Evolutionary conservation across 176 grass and related monocot species (phyloP).

Genomic region (Aegilops bicornis): DNA sequence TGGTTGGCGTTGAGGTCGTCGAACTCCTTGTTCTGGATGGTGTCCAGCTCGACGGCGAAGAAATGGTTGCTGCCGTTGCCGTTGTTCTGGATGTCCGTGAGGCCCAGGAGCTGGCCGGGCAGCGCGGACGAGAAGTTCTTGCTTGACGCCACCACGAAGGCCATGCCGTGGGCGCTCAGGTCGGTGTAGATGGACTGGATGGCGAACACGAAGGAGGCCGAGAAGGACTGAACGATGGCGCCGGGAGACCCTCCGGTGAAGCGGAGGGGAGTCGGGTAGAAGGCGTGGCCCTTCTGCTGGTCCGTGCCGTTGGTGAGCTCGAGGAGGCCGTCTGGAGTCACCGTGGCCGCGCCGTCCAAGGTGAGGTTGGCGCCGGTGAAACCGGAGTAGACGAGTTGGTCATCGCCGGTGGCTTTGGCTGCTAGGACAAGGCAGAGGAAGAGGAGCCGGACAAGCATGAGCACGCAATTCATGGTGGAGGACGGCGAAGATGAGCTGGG

Average conservation of each 20-base stretch:
- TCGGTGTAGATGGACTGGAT: constrained; percentile 18
- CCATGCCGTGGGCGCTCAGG: constrained; percentile 39
- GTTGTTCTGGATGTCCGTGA: constrained; percentile 22
- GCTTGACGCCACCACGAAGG: constrained; percentile 33
- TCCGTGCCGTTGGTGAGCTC: constrained; percentile 44
- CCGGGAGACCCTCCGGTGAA: background rate
- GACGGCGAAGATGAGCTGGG: background rate
- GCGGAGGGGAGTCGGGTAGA: constrained; percentile 11
- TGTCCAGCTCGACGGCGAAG: constrained; percentile 46
- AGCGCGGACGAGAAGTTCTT: background rate
- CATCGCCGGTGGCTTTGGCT: background rate
- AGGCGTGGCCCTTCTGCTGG: constrained; percentile 27
- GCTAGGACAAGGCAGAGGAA: background rate
- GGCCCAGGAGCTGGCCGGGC: constrained; percentile 39
- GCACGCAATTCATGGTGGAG: background rate
- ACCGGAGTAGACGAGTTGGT: constrained; percentile 20
- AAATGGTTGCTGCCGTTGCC: constrained; percentile 43
- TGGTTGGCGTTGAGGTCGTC: constrained; percentile 48
- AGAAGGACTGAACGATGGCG: constrained; percentile 28
- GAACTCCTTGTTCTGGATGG: constrained; percentile 36
- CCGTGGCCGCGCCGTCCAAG: background rate
- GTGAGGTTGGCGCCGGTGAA: constrained; percentile 16
- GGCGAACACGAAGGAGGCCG: constrained; percentile 41
- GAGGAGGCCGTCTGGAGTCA: constrained; percentile 36
- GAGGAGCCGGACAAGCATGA: background rate